Evolutionary conservation across 495 filamentous ascomycete species (phyloP).

Genomic region (Saxophila tyrrhenica): DNA sequence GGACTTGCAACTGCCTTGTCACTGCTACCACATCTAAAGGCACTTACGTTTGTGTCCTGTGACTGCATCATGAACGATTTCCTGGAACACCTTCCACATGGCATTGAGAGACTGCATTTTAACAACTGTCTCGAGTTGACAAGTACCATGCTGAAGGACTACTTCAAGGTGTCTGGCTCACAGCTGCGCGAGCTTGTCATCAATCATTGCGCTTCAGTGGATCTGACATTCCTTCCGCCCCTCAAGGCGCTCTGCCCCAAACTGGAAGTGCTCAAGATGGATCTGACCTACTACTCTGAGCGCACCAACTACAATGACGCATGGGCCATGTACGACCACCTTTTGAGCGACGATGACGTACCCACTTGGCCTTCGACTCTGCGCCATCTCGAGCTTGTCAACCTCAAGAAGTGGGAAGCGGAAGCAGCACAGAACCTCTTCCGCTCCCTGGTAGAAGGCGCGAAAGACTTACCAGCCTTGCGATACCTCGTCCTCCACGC

Average conservation of each 20-base stretch:
- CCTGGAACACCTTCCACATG: slow-evolving; percentile 49
- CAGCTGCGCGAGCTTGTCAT: slow-evolving; percentile 53
- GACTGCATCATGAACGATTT: slow-evolving; percentile 49
- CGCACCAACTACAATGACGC: slow-evolving; percentile 48
- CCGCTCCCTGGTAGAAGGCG: slow-evolving; percentile 58
- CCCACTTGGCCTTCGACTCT: slow-evolving; percentile 67
- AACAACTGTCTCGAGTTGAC: slow-evolving; percentile 62
- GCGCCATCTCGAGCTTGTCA: slow-evolving; percentile 55
- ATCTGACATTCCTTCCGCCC: slow-evolving; percentile 53
- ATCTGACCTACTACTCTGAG: slow-evolving; percentile 55
- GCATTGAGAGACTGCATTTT: slow-evolving; percentile 53
- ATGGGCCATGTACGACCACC: slow-evolving; percentile 54
- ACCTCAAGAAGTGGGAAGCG: slow-evolving; percentile 57
- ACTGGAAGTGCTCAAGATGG: slow-evolving; percentile 58
- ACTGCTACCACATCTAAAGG: slow-evolving; percentile 47
- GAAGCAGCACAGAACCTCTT: slow-evolving; percentile 62
- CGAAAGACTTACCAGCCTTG: slow-evolving; percentile 48
- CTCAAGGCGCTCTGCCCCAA: slow-evolving; percentile 53
- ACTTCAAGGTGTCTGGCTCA: slow-evolving; percentile 50
- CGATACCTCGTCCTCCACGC: slow-evolving; percentile 57
- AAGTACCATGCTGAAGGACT: slow-evolving; percentile 45
- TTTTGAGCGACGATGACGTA: slow-evolving; percentile 47
- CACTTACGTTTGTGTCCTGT: slow-evolving; percentile 57
- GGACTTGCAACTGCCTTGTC: slow-evolving; percentile 41
- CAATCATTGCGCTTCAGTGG: slow-evolving; percentile 66